Evolutionary conservation across 208 protist genomes (phyloP), one percentile per base, ranked within the genome.

Genomic region (Trypanosomatidae sp.): DNA sequence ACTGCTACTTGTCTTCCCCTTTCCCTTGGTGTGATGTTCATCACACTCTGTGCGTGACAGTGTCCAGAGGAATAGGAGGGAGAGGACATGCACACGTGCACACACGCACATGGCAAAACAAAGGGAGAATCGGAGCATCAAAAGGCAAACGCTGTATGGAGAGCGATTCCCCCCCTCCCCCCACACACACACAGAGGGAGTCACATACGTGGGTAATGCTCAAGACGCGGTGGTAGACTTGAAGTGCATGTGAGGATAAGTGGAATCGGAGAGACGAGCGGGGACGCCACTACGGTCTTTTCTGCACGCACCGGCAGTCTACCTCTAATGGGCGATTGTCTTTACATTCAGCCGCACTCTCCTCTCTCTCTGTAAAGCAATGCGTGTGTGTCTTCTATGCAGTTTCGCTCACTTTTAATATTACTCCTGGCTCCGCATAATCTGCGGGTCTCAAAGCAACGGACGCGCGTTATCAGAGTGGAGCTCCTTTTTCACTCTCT

Each of bases 1-100:
- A 28, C 53, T 12, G 15, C 53, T 33, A 25, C 49, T 43, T 44
- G 64, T 52, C 47, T 41, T 72, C 13, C 44, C 66, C 62, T 70
- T 47, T 69, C 66, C 39, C 9, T 43, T 25, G 30, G 9, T 58
- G 25, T 58, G 10, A 73, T 72, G 19, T 62, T 22, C 33, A 50
- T 36, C 10, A 8, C 55, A 43, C n/a, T 6, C 19, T 25, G 17
- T 59, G 25, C 12, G 25, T 10, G 22, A 12, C 25, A 59, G 53
- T 15, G 22, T 2, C 25, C 25, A 33, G 8, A 4, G 53, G 10
- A 59, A 7, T 59, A 17, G 53, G 17, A 17, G 46, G 4, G 25
- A 13, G 7, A 13, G 12, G 0, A 33, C 53, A 59, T 25, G 33
- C 53, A 13, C 53, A 33, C 50, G 22, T 5, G 22, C 50, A n/a